A percentile compares a stretch with the other conserved stretches of the same genome.
Evolutionary conservation across 1,284 basidiomycete genomes (phyloP).

Genomic region (Ustilago crameri): DNA sequence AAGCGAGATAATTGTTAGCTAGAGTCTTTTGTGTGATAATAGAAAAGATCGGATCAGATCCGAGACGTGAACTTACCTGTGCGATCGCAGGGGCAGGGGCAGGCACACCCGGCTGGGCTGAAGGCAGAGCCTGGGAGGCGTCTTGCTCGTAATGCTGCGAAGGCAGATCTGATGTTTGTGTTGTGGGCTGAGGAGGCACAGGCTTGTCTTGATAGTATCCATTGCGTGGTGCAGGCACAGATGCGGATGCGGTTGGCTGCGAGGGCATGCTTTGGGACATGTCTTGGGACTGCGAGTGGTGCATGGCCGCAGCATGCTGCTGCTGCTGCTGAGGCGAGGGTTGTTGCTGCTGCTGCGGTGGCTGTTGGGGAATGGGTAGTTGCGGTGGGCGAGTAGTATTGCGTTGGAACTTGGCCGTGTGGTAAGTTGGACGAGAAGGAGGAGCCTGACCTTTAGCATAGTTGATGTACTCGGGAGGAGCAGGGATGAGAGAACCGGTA

Average conservation of each 20-base stretch:
- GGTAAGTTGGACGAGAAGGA: slow-evolving; percentile 49
- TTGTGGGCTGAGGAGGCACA: slow-evolving; percentile 25
- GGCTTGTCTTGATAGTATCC: slow-evolving; percentile 29
- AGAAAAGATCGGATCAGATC: slow-evolving; percentile 8
- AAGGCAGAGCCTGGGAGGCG: slow-evolving; percentile 10
- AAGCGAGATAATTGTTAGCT: slow-evolving; percentile 55
- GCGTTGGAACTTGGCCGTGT: slow-evolving; percentile 62
- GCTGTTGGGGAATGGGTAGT: slow-evolving; percentile 37
- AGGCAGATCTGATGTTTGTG: slow-evolving; percentile 4
- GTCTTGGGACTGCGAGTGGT: slow-evolving; percentile 18
- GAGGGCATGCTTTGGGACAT: slow-evolving; percentile 12
- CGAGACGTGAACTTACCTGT: slow-evolving; percentile 32
- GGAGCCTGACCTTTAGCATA: slow-evolving; percentile 64
- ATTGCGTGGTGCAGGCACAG: slow-evolving; percentile 19
- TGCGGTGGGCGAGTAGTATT: slow-evolving; percentile 54
- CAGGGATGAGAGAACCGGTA: slow-evolving; percentile 64
- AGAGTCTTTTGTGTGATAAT: slow-evolving; percentile 50
- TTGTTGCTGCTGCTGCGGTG: slow-evolving; percentile 8
- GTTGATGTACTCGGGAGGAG: slow-evolving; percentile 67
- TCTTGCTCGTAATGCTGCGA: slow-evolving; percentile 27
- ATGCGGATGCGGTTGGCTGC: slow-evolving; percentile 18
- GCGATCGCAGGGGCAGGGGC: slow-evolving; percentile 17
- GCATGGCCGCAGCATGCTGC: slow-evolving; percentile 4
- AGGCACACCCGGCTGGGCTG: slow-evolving; percentile 4
- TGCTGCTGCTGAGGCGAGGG: slow-evolving; percentile 12